A percentile compares a stretch with the other conserved stretches of the same genome.
phyloP scores from a whole-genome alignment of 2,329 filamentous ascomycete genomes.

The Epichloe baconii region DNA sequence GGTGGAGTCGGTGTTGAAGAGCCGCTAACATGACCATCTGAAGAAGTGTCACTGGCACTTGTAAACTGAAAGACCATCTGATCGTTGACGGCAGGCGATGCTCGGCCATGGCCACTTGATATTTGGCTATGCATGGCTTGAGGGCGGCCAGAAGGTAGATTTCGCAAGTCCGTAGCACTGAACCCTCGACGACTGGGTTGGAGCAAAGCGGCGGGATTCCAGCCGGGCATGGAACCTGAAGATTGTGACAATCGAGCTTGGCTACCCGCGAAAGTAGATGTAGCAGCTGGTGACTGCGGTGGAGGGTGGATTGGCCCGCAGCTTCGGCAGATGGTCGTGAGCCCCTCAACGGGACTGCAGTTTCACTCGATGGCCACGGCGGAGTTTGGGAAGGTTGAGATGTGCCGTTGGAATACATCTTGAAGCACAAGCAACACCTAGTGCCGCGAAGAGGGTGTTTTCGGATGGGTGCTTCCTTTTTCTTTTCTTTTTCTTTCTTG shows the following conservation, averaged over 20 bases:
- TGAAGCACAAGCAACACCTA: not conserved
- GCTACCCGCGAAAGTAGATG: constrained; percentile 4
- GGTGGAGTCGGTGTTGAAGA: constrained; percentile 21
- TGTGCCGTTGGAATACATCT: constrained; percentile 9
- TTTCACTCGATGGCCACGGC: constrained; percentile 6
- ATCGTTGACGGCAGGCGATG: constrained; percentile 10
- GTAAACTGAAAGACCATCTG: constrained; percentile 30
- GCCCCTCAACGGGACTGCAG: constrained; percentile 3
- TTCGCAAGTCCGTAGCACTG: constrained; percentile 15
- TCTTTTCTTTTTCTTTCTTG: not conserved
- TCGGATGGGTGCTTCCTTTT: not conserved
- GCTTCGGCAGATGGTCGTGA: constrained; percentile 3
- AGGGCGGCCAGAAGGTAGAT: constrained; percentile 13
- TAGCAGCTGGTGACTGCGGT: not conserved
- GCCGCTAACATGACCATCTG: constrained; percentile 19
- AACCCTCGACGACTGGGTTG: constrained; percentile 23
- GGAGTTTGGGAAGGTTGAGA: constrained; percentile 1
- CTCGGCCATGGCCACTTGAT: constrained; percentile 8
- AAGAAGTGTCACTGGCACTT: constrained; percentile 21
- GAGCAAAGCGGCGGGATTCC: constrained; percentile 29
- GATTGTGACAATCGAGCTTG: constrained; percentile 17
- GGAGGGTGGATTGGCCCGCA: not conserved
- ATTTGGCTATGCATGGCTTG: constrained; percentile 1
- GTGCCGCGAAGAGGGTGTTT: not conserved
- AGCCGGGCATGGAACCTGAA: constrained; percentile 18